phyloP scores from a whole-genome alignment of 305 asterid species.

The Petunia hybrid region DNA sequence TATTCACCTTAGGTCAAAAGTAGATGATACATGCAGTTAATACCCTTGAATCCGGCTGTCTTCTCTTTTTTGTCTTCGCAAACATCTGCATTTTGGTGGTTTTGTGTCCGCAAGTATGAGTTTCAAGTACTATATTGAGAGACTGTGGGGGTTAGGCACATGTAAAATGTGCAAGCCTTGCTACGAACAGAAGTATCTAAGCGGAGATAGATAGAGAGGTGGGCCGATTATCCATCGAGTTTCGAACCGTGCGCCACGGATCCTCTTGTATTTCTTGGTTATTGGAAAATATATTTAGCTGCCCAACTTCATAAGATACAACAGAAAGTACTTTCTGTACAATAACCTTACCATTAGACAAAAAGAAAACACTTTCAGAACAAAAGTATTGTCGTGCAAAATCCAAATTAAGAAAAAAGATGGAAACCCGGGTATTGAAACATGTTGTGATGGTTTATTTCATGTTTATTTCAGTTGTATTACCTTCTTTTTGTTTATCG shows the following conservation, averaged over 20 bases:
- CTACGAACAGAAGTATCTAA: no score
- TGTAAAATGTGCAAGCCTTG: no score
- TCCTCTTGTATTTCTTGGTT: no score
- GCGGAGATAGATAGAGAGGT: no score
- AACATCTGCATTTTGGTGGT: conserved; percentile 25
- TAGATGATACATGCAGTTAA: conserved; percentile 2
- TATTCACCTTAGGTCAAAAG: not conserved
- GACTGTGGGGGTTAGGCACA: no score
- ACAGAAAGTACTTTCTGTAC: not conserved
- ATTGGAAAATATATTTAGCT: not conserved
- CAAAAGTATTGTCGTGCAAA: not conserved
- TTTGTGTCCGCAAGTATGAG: not conserved
- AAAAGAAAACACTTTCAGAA: not conserved
- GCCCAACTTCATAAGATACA: not conserved
- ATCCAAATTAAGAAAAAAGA: not conserved
- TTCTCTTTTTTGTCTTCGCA: conserved; percentile 2
- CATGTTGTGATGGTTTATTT: not conserved
- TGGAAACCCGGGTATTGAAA: not conserved
- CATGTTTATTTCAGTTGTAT: conserved; percentile 17
- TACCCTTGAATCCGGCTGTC: not conserved
- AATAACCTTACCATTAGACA: no score
- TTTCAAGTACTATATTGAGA: not conserved
- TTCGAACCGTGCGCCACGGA: no score
- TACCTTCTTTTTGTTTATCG: not conserved
- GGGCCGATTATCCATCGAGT: no score